Base-by-base conservation (phyloP, 768 basidiomycete genomes). In the Mycena haematopus region DNA sequence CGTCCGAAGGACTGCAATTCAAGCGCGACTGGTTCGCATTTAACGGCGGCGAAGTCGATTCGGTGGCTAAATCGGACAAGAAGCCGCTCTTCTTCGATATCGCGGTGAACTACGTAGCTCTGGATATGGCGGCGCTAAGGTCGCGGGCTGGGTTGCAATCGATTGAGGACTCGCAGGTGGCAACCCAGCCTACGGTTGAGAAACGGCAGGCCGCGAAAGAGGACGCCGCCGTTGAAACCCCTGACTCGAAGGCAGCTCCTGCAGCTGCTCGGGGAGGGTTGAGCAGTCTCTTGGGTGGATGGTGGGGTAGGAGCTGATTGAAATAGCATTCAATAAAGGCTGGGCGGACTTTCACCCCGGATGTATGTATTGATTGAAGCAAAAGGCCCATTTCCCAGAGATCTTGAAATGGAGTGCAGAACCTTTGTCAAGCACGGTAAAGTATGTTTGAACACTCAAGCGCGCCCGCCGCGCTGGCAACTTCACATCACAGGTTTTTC, bases 81-180 rank as follows among this genome's bases (percentile, higher is more conserved):
- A 96, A 96, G 72, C 93, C 93, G 17, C 70, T 94, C 42, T 97
- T 98, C 80, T 97, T 96, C 76, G 93, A 97, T 72, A 91, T 94
- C 63, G 95, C 94, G 19, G 86, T 95, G 69, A 97, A 96, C 75
- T 97, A 96, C 71, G 88, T 93, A 57, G 86, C 91, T 65, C 75
- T 95, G 62, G 92, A 95, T 69, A 89, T 95, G 87, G 90, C 92
- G 47, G 78, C 84, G 53, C 75, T 97, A 60, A 77, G 86, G 69
- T 84, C 82, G 60, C 80, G 90, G 19, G 91, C 89, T 3, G 94
- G 94, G 1, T 88, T 87, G 76, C 73, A 79, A 47, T 71, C 73
- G 14, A 57, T 76, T 2, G 68, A 71, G 46, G 52, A 71, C 38
- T 47, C 69, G 1, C 67, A 70, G n/a, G 65, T 70, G 6, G 69